A percentile compares a stretch with the other conserved stretches of the same genome.
These are phyloP conservation scores for Colletotrichum sp. DNA, from an alignment of 2,329 filamentous ascomycete genomes.

Conservation along the genomic window DNA sequence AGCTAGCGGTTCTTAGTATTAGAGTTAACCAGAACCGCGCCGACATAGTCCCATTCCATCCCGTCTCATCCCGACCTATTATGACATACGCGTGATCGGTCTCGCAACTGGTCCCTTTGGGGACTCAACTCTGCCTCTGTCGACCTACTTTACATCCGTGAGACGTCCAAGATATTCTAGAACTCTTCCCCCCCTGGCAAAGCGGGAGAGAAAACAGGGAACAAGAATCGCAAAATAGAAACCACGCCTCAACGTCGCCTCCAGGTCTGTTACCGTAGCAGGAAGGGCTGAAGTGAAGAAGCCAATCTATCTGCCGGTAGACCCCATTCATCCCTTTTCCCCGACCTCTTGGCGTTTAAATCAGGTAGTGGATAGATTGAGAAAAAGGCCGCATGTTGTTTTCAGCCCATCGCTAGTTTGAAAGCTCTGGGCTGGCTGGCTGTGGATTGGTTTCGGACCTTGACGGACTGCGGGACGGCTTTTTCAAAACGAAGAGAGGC, in stretches of 20 bases:
- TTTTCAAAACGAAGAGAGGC: not conserved
- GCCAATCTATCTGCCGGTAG: not conserved
- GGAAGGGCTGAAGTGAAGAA: not conserved
- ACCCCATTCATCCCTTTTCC: not conserved
- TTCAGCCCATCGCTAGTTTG: not conserved
- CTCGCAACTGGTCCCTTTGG: not conserved
- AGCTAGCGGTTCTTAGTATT: not conserved
- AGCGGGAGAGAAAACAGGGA: not conserved
- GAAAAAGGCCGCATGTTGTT: not conserved
- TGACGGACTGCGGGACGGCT: not conserved
- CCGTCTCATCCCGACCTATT: not conserved
- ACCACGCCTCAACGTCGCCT: not conserved
- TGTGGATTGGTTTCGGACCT: not conserved
- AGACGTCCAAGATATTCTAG: not conserved
- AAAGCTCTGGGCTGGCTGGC: not conserved
- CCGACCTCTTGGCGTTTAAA: conserved; percentile 1
- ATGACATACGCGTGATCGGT: not conserved
- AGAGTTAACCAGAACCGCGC: not conserved
- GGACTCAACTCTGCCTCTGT: not conserved
- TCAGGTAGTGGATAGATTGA: not conserved
- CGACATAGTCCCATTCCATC: not conserved
- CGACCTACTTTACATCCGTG: not conserved
- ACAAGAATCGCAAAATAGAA: not conserved
- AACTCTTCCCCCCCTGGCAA: not conserved
- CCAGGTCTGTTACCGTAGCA: not conserved